Base-by-base conservation (phyloP, 805 yeast genomes). In the Debaryomyces tyrocola region DNA sequence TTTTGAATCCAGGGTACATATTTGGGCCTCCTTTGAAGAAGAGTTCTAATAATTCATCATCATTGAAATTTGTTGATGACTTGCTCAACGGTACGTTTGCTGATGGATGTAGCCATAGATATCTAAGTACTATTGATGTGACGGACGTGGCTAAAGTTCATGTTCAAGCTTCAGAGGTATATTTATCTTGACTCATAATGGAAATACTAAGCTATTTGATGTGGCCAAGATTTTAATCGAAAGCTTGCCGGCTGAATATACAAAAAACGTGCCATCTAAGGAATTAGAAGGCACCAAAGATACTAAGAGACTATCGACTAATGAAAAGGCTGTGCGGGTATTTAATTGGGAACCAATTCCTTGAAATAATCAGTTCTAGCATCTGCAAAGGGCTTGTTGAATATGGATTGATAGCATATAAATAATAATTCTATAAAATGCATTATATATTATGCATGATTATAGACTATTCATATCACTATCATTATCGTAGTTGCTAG, bases 81-180 rank as follows among this genome's bases (percentile, higher is more conserved):
- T 43, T 43, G 14, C n/a, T 28, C 14, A 45, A 42, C 40, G 37
- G 37, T 4, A 17, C 12, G 15, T 15, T 6, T 35, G 21, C 20
- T 35, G 11, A 18, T 9, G 37, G 37, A 12, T 15, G 21, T 14
- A 11, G 6, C 5, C 6, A 15, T 35, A 15, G 5, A 5, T 35
- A 35, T 11, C 5, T 35, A 14, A 35, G 37, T 35, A 5, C 7
- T 10, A 15, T 35, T 14, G 44, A 41, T 41, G 44, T 41, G n/a
- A 27, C 39, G 9, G 40, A 41, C 24, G 29, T 41, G 5, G 44
- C 44, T 24, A 37, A 34, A 11, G 34, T 37, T 21, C 45, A 42
- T 12, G 10, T 20, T 8, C 33, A 21, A 17, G 45, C 40, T 47
- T 63, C 62, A 33, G 47, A 35, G 3, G 59, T 64, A 64, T 78